These are phyloP conservation scores for Globisporangium orthogonon DNA, from an alignment of 352 stramenopile species.

Conservation along the genomic window DNA sequence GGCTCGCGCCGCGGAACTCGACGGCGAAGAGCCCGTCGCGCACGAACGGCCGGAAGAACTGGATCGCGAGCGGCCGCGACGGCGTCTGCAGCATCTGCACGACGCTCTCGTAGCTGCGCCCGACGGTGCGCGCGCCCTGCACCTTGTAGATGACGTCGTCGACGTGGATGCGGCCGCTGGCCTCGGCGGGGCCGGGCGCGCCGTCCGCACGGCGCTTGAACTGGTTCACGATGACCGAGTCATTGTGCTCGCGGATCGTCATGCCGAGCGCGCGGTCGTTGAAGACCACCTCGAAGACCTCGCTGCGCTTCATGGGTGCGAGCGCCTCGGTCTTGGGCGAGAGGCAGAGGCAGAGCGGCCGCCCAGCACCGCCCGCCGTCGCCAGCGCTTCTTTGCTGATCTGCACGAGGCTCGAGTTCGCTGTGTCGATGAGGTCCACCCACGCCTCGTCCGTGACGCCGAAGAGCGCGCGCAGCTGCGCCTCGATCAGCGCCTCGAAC, in stretches of 20 bases:
- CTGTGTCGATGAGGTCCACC: conserved; percentile 81
- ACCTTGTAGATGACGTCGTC: conserved; percentile 87
- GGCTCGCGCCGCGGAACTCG: conserved; percentile 67
- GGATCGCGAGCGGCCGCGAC: conserved; percentile 63
- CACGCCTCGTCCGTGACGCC: conserved; percentile 80
- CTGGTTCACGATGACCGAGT: conserved; percentile 82
- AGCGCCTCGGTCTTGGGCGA: conserved; percentile 81
- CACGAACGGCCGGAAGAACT: conserved; percentile 76
- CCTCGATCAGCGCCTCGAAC: conserved; percentile 75
- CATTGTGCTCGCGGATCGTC: conserved; percentile 80
- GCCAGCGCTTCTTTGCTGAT: conserved; percentile 74
- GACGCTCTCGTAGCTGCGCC: conserved; percentile 73
- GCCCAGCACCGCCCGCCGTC: conserved; percentile 28
- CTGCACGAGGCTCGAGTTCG: conserved; percentile 75
- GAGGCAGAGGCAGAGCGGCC: conserved; percentile 73
- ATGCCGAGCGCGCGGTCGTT: conserved; percentile 64
- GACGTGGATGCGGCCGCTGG: conserved; percentile 44
- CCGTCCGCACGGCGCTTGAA: conserved; percentile 67
- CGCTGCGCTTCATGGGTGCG: conserved; percentile 68
- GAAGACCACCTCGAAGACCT: conserved; percentile 80
- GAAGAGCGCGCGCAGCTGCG: conserved; percentile 67
- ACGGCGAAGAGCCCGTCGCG: conserved; percentile 80
- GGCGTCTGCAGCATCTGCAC: conserved; percentile 84
- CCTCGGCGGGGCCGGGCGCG: conserved; percentile 41
- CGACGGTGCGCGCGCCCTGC: conserved; percentile 63